These are phyloP conservation scores for Chlamydomonas sp. DNA, from an alignment of 139 green algal genomes.

Conservation along the genomic window DNA sequence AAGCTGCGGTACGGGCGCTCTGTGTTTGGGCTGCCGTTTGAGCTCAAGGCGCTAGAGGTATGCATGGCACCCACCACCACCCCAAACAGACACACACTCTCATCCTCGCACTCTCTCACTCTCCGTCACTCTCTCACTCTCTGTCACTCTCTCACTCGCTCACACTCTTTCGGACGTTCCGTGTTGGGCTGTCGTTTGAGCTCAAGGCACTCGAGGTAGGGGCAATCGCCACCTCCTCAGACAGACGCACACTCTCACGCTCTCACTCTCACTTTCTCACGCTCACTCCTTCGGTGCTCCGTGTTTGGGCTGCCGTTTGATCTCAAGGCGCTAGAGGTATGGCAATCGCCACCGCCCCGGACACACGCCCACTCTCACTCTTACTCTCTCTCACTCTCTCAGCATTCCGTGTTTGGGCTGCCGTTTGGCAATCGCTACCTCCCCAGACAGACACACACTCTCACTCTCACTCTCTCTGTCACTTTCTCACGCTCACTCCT, in stretches of 20 bases:
- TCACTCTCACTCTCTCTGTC: neutral
- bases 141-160: neutral
- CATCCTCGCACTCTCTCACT: conserved; percentile 1
- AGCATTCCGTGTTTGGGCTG: neutral
- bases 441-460: neutral
- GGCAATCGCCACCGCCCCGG: neutral
- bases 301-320: conserved; percentile 31
- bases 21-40: conserved; percentile 21
- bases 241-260: neutral
- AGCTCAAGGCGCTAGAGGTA: conserved; percentile 34
- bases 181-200: conserved; percentile 1
- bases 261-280: neutral
- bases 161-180: neutral
- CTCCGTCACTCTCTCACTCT: neutral
- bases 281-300: too few species aligned
- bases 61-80: neutral
- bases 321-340: conserved; percentile 31
- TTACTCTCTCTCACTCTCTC: neutral
- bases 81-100: neutral
- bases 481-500: neutral
- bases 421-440: neutral
- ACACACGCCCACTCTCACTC: neutral
- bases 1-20: conserved; percentile 31
- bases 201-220: too few species aligned
- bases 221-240: neutral